A percentile compares a stretch with the other conserved stretches of the same genome.
phyloP scores from a whole-genome alignment of 2,329 filamentous ascomycete species.

The Pezicula neosporulosa region DNA sequence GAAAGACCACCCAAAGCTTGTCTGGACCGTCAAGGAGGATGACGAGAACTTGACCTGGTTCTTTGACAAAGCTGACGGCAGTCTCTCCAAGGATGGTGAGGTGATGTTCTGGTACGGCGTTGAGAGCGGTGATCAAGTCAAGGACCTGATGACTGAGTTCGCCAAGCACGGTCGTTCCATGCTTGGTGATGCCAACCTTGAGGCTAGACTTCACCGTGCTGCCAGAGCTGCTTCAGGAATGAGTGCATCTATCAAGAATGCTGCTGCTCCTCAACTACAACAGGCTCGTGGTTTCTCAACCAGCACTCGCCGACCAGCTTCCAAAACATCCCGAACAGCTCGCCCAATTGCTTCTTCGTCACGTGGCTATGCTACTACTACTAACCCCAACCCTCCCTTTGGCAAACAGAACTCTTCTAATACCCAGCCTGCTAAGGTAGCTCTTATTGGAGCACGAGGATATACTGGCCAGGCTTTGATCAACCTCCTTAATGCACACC shows the following conservation, averaged over 20 bases:
- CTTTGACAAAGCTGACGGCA: conserved; percentile 94
- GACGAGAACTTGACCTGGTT: conserved; percentile 99
- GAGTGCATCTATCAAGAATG: conserved; percentile 42
- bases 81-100: conserved; percentile 78
- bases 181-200: conserved; percentile 85
- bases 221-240: conserved; percentile 65
- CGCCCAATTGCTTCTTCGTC: conserved; percentile 19
- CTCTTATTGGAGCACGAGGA: conserved; percentile 85
- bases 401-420: conserved; percentile 87
- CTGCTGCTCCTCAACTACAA: conserved; percentile 45
- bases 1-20: conserved; percentile 86
- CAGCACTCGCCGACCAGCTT: conserved; percentile 38
- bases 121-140: conserved; percentile 76
- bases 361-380: conserved; percentile 58
- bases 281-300: conserved; percentile 70
- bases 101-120: conserved; percentile 92
- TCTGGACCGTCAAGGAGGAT: conserved; percentile 94
- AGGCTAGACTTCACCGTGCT: conserved; percentile 77
- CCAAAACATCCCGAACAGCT: conserved; percentile 11
- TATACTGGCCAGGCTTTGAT: conserved; percentile 94
- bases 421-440: conserved; percentile 72
- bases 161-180: conserved; percentile 77
- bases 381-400: conserved; percentile 86
- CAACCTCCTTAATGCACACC: conserved; percentile 81
- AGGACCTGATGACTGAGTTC: conserved; percentile 82